Percentiles rank a stretch among this genome's conserved stretches.
These are phyloP conservation scores for Verticillium zaregamsianum DNA, from an alignment of 2,329 filamentous ascomycete genomes.

Conservation along the genomic window DNA sequence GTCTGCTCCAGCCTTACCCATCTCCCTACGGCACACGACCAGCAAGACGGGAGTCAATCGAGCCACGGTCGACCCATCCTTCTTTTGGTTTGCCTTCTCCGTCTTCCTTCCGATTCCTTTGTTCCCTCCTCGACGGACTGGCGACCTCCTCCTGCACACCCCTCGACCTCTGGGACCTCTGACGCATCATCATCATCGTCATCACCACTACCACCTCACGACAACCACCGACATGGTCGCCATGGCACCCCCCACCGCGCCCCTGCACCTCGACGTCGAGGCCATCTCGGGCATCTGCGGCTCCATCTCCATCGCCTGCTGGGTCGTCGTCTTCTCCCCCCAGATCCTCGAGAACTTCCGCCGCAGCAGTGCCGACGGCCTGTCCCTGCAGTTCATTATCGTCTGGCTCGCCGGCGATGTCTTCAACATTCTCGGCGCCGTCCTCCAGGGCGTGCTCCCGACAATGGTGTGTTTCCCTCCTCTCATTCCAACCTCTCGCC, in stretches of 20 bases:
- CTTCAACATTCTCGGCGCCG: constrained; percentile 92
- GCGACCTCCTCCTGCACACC: not conserved
- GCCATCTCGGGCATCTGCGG: constrained; percentile 84
- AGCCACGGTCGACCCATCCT: not conserved
- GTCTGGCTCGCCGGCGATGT: constrained; percentile 93
- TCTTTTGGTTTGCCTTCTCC: not conserved
- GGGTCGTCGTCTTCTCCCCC: constrained; percentile 96
- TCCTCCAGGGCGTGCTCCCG: constrained; percentile 85
- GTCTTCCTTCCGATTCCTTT: not conserved
- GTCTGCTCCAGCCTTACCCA: not conserved
- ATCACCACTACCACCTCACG: not conserved
- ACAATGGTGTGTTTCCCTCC: constrained; percentile 64
- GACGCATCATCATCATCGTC: constrained; percentile 3
- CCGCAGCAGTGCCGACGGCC: constrained; percentile 76
- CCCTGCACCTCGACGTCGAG: constrained; percentile 76
- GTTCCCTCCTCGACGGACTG: not conserved
- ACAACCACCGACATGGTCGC: constrained; percentile 11
- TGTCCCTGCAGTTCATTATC: constrained; percentile 87
- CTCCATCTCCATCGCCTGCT: constrained; percentile 94
- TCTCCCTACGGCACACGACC: not conserved
- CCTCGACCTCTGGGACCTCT: constrained; percentile 2
- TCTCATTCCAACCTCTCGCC: constrained; percentile 4
- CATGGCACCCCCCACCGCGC: constrained; percentile 52
- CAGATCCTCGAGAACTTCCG: constrained; percentile 96
- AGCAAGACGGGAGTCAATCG: not conserved